Evolutionary conservation across 2,329 filamentous ascomycete species (phyloP), one percentile per base, ranked within the genome.

Genomic region (Cladosporium sp.): DNA sequence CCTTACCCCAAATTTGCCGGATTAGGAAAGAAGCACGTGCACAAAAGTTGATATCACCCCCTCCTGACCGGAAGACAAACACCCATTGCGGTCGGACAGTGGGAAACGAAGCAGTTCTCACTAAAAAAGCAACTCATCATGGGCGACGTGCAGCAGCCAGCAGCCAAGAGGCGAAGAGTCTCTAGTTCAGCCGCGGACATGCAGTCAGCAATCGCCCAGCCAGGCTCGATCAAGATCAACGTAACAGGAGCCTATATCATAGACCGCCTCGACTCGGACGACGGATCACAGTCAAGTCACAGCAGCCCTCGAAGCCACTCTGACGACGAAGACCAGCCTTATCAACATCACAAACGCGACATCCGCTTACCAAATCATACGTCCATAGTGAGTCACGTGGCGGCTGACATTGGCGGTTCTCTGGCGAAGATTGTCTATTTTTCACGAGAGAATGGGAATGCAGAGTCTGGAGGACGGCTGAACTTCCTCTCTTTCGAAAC

Each of bases 401-500:
- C 93, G 47, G 86, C 96, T 54, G 93, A 99, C 88, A 97, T 99
- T 69, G 93, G 93, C 58, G 93, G 93, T 59, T 95, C 91, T 13
- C 78, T 99, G 29, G 91, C 90, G 58, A 99, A 99, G 73, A 82
- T 99, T 40, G 93, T 99, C 54, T 99, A 96, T 75, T 97, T 97
- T 66, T 93, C 91, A 15, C 87, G 89, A 58, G 93, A 97, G 70
- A 62, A 62, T 20, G 59, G 54, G n/a, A 39, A 59, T 15, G 54
- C 61, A 22, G 86, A 91, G 60, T 84, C 87, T 43, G 93, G 93
- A 50, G 93, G 93, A 50, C 84, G 93, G 19, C 77, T 99, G 48
- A 96, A 96, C 70, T 99, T 99, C 66, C 80, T 95, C 64, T 95
- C 86, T 64, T 97, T 97, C 72, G 93, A 99, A 74, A 97, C 93